Percentiles rank a stretch among this genome's conserved stretches.
These are phyloP conservation scores for Xerocomus spinulosus DNA, from an alignment of 768 basidiomycete species.

Conservation along the genomic window DNA sequence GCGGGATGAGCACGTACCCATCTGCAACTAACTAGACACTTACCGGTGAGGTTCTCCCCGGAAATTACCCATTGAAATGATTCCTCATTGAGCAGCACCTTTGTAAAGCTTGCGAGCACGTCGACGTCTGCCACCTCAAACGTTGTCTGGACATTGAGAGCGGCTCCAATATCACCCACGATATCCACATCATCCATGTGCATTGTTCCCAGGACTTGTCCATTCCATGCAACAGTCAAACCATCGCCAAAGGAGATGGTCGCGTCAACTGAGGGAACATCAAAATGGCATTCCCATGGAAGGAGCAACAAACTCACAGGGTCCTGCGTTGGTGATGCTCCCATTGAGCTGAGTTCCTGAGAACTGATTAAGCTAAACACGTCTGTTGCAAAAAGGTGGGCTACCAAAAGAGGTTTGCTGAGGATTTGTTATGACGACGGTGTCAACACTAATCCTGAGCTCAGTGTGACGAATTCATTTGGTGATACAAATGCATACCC, in stretches of 20 bases:
- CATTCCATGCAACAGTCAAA: slow-evolving; percentile 56
- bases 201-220: slow-evolving; percentile 53
- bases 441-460: slow-evolving; percentile 43
- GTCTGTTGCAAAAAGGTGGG: background rate
- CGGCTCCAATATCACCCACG: slow-evolving; percentile 59
- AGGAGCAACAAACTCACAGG: slow-evolving; percentile 44
- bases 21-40: slow-evolving; percentile 6
- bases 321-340: slow-evolving; percentile 64
- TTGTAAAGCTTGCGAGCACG: slow-evolving; percentile 61
- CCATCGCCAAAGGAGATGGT: slow-evolving; percentile 61
- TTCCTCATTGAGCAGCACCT: slow-evolving; percentile 57
- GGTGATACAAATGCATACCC: slow-evolving; percentile 35
- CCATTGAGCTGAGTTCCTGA: slow-evolving; percentile 53
- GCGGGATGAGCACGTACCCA: slow-evolving; percentile 4
- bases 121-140: slow-evolving; percentile 57
- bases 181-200: slow-evolving; percentile 57
- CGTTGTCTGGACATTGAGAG: slow-evolving; percentile 46
- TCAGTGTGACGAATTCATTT: background rate
- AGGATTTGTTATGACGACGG: slow-evolving; percentile 57
- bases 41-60: slow-evolving; percentile 58
- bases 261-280: slow-evolving; percentile 50
- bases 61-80: slow-evolving; percentile 69
- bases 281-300: slow-evolving; percentile 1
- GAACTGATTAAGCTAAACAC: slow-evolving; percentile 2
- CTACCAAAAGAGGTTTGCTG: slow-evolving; percentile 54